Evolutionary conservation across 495 filamentous ascomycete genomes (phyloP), one percentile per base, ranked within the genome.

Genomic region (Aspergillus nidulans): DNA sequence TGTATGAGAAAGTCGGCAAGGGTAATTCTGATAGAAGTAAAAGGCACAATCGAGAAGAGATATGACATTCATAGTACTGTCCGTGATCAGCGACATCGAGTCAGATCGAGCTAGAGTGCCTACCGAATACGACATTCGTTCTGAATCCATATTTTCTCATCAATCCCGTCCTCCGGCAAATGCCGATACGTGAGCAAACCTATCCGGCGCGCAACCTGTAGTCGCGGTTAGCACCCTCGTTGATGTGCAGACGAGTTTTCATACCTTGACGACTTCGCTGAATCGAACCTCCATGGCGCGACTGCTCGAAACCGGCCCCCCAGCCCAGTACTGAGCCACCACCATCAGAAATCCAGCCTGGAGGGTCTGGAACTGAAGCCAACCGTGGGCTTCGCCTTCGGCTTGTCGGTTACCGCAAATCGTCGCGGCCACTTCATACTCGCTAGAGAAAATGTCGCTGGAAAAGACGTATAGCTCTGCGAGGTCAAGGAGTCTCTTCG

Each of bases 261-360:
- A 53, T 62, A 71, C 72, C 50, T 71, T 72, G 40, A 78, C 58
- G 6, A 78, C 57, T 55, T 74, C 69, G 49, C 67, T 68, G 38
- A 78, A 80, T 3, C 74, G 68, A 21, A 61, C 71, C 43, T 78
- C 76, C 70, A 76, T 74, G 0, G 69, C 72, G 3, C 77, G 69
- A 47, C 72, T 73, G 32, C 69, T 68, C 18, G 73, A 68, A 0
- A 62, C 53, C 1, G 58, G 68, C 48, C 62, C 69, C 10, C 77
- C 77, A 9, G 76, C 66, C 76, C 76, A 80, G 49, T 77, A 78
- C 49, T 80, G 77, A 13, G 64, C 63, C 8, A 74, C 53, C 0
- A 69, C 54, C 46, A 77, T 73, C 20, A 80, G 50, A 39, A 75
- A 70, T 0, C 71, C 76, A 1, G 74, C 77, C 40, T 74, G 75